Percentiles rank a stretch among this genome's conserved stretches.
These are phyloP conservation scores for Suillus spraguei DNA, from an alignment of 768 basidiomycete genomes.

Conservation along the genomic window DNA sequence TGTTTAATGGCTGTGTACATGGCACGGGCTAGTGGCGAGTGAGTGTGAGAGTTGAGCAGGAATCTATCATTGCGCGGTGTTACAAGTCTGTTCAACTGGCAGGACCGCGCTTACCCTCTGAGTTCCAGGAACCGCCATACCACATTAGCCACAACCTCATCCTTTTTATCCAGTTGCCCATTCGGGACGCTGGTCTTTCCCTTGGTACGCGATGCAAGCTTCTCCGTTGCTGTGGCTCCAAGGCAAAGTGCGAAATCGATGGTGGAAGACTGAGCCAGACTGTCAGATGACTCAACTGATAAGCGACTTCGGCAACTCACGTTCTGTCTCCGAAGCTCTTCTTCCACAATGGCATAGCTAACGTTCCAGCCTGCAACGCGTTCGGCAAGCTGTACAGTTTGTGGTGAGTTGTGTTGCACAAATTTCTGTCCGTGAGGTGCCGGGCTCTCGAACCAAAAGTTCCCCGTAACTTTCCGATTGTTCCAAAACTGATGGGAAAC, in stretches of 20 bases:
- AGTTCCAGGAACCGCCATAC: conserved; percentile 98
- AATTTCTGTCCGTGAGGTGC: conserved; percentile 53
- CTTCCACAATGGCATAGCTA: conserved; percentile 80
- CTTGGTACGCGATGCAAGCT: conserved; percentile 81
- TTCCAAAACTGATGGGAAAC: conserved; percentile 83
- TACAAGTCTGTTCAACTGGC: conserved; percentile 11
- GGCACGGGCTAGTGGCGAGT: conserved; percentile 88
- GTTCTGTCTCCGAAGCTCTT: conserved; percentile 94
- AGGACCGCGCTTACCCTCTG: conserved; percentile 67
- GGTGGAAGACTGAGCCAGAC: conserved; percentile 76
- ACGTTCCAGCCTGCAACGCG: conserved; percentile 92
- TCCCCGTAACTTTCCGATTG: conserved; percentile 67
- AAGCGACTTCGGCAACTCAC: conserved; percentile 51
- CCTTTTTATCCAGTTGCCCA: conserved; percentile 88
- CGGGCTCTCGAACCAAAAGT: conserved; percentile 74
- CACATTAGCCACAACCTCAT: conserved; percentile 97
- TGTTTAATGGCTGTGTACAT: conserved; percentile 81
- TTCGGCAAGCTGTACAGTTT: conserved; percentile 86
- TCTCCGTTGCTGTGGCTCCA: conserved; percentile 84
- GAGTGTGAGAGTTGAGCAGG: conserved; percentile 84
- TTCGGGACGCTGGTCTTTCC: conserved; percentile 49
- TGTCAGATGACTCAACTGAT: conserved; percentile 27
- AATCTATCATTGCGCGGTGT: conserved; percentile 55
- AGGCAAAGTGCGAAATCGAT: conserved; percentile 96
- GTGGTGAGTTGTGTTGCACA: conserved; percentile 71